These are phyloP conservation scores for Saposhnikovia divaricata DNA, from an alignment of 129 eudicot species.

Conservation along the genomic window DNA sequence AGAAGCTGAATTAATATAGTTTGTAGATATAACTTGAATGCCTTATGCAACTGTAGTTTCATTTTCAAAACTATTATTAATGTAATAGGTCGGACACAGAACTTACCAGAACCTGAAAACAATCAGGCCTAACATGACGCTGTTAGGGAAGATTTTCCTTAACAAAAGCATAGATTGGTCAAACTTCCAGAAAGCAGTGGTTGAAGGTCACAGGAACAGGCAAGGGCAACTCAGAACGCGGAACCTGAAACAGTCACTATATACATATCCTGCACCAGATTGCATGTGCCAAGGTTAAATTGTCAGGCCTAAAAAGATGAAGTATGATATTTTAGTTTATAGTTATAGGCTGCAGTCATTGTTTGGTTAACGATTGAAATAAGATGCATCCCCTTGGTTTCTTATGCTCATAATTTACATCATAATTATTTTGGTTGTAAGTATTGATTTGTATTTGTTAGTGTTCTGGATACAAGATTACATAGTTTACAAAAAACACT, in stretches of 20 bases:
- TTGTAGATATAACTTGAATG: background rate
- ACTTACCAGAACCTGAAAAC: slow-evolving; percentile 67
- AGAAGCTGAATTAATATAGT: background rate
- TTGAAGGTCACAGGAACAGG: slow-evolving; percentile 73
- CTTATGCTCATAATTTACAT: slow-evolving; percentile 12
- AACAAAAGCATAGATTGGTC: slow-evolving; percentile 70
- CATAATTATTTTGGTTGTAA: background rate
- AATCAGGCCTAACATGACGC: slow-evolving; percentile 82
- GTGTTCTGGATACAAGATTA: slow-evolving; percentile 12
- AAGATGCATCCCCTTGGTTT: slow-evolving; percentile 17
- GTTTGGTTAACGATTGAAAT: slow-evolving; percentile 19
- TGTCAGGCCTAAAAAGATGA: slow-evolving; percentile 7
- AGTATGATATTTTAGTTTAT: slow-evolving; percentile 1
- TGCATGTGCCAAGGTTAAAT: slow-evolving; percentile 73
- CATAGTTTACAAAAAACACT: background rate
- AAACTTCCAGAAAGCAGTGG: slow-evolving; percentile 55
- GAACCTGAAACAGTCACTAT: slow-evolving; percentile 60
- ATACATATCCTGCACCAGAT: slow-evolving; percentile 95
- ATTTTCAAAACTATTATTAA: background rate
- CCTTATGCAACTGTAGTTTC: background rate
- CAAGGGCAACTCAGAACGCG: slow-evolving; percentile 65
- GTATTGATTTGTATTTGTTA: slow-evolving; percentile 13
- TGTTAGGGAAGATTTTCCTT: slow-evolving; percentile 72
- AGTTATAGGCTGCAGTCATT: slow-evolving; percentile 3
- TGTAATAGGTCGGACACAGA: slow-evolving; percentile 78